Percentiles rank a stretch among this genome's conserved stretches.
Evolutionary conservation across 345 rosid genomes (phyloP).

Genomic region (Bruguiera gymnorhiza): DNA sequence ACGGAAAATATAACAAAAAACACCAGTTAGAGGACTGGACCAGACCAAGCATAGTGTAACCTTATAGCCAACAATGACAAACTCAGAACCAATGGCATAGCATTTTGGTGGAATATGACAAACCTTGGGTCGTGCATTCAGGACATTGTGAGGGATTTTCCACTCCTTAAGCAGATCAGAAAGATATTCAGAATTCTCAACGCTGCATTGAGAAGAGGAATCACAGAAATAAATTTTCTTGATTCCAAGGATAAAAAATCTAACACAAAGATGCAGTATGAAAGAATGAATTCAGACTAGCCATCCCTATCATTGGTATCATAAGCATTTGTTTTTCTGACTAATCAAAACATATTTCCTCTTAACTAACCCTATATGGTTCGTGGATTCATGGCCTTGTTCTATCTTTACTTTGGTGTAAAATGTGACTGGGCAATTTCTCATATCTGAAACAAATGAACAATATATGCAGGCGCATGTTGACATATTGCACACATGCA

Average conservation of each 20-base stretch:
- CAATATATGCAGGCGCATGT: no score
- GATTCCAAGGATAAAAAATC: conserved; percentile 1
- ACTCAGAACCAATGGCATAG: neutral
- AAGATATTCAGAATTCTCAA: conserved; percentile 86
- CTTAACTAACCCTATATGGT: no score
- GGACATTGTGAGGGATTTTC: conserved; percentile 85
- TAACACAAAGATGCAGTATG: neutral
- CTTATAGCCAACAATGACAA: conserved; percentile 1
- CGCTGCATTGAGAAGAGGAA: conserved; percentile 54
- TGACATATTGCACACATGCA: no score
- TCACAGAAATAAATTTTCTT: conserved; percentile 13
- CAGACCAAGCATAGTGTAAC: neutral
- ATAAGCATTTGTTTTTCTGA: no score
- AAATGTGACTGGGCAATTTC: no score
- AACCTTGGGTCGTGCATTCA: conserved; percentile 97
- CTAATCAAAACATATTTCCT: no score
- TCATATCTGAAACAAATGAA: no score
- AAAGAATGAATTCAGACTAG: no score
- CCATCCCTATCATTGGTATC: no score
- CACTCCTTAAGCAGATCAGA: conserved; percentile 75
- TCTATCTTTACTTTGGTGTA: no score
- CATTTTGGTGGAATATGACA: conserved; percentile 12
- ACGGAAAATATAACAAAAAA: conserved; percentile 19
- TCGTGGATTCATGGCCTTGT: no score
- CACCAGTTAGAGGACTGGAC: conserved; percentile 9